These are phyloP conservation scores for Talaromyces sp. DNA, from an alignment of 2,329 filamentous ascomycete species.

Conservation along the genomic window DNA sequence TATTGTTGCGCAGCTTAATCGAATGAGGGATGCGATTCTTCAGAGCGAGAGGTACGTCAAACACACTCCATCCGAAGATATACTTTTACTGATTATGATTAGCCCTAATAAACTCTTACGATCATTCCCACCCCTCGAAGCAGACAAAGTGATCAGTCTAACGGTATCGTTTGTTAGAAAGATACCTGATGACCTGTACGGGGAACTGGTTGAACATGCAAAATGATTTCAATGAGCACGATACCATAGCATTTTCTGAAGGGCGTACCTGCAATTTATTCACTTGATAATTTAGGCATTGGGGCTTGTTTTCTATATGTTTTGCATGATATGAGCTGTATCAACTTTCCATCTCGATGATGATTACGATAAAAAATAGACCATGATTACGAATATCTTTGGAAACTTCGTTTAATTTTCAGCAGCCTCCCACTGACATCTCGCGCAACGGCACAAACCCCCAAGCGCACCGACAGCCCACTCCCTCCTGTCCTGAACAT, in stretches of 20 bases:
- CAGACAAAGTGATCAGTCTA: slow-evolving; percentile 77
- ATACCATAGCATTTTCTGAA: neutral
- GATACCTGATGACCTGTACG: slow-evolving; percentile 86
- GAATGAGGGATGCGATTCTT: slow-evolving; percentile 80
- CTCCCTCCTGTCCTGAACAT: slow-evolving; percentile 76
- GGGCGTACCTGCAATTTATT: neutral
- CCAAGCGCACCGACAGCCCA: slow-evolving; percentile 87
- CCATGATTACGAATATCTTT: neutral
- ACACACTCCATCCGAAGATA: neutral
- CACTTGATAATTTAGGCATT: neutral
- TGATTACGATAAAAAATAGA: neutral
- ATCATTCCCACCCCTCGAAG: slow-evolving; percentile 78
- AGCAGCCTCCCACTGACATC: slow-evolving; percentile 69
- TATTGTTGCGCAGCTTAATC: slow-evolving; percentile 89
- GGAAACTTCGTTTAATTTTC: neutral
- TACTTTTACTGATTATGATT: neutral
- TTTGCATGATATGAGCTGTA: neutral
- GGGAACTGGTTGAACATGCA: slow-evolving; percentile 84
- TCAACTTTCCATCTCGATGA: neutral
- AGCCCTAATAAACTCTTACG: slow-evolving; percentile 92
- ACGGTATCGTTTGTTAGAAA: slow-evolving; percentile 84
- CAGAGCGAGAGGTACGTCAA: slow-evolving; percentile 70
- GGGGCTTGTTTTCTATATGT: neutral
- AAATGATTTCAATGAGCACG: slow-evolving; percentile 35
- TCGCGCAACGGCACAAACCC: slow-evolving; percentile 79